phyloP scores from a whole-genome alignment of 2,329 filamentous ascomycete genomes.

The Penicillium brevicompactum region DNA sequence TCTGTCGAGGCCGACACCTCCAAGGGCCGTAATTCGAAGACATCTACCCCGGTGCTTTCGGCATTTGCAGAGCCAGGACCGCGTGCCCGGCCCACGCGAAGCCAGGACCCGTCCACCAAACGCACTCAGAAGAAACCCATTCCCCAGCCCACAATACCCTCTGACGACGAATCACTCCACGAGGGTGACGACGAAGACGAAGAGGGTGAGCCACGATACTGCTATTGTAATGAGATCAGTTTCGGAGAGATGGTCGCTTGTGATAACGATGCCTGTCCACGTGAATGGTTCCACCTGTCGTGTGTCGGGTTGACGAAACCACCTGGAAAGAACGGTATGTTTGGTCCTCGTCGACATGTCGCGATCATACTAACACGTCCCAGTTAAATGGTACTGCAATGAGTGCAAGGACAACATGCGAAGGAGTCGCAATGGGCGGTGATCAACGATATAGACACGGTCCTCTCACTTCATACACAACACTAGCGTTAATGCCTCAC shows the following conservation, averaged over 20 bases:
- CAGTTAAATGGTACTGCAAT: constrained; percentile 81
- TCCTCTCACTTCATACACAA: not conserved
- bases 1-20: constrained; percentile 36
- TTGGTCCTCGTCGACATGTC: constrained; percentile 5
- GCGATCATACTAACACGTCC: constrained; percentile 22
- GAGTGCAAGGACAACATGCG: constrained; percentile 72
- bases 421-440: constrained; percentile 50
- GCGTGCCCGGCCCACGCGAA: constrained; percentile 39
- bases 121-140: constrained; percentile 39
- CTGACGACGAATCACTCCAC: constrained; percentile 45
- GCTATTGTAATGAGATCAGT: constrained; percentile 77
- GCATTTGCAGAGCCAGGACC: constrained; percentile 38
- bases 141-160: constrained; percentile 31
- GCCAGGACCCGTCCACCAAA: constrained; percentile 37
- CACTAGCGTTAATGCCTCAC: not conserved
- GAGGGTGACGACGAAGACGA: constrained; percentile 65
- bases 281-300: constrained; percentile 82
- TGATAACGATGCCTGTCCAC: constrained; percentile 70
- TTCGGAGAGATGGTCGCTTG: constrained; percentile 86
- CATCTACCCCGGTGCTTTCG: constrained; percentile 42
- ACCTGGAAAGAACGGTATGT: constrained; percentile 74
- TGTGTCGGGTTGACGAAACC: constrained; percentile 79
- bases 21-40: constrained; percentile 45
- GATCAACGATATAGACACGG: constrained; percentile 6
- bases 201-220: constrained; percentile 73